phyloP scores from a whole-genome alignment of 139 green algal genomes.

The Micractinium sp. region DNA sequence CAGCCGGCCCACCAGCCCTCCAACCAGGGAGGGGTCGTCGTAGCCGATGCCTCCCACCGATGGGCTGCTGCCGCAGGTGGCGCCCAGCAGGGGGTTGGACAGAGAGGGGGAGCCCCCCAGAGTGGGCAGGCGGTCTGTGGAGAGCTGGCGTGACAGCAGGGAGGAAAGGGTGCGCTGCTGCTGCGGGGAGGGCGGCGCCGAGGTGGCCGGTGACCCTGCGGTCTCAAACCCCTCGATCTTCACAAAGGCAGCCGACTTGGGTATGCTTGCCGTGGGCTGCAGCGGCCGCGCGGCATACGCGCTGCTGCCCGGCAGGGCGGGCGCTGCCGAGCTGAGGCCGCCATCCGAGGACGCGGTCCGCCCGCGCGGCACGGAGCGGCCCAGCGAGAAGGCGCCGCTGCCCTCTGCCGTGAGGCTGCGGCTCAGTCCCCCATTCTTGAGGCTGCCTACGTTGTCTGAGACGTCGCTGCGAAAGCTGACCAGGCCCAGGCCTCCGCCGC shows the following conservation, averaged over 20 bases:
- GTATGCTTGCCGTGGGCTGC: constrained; percentile 12
- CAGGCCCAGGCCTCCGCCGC: not conserved
- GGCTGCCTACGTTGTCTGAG: constrained; percentile 1
- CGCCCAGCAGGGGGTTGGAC: not conserved
- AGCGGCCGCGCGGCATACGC: not conserved
- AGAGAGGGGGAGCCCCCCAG: not conserved
- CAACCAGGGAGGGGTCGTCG: not conserved
- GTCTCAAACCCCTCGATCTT: constrained; percentile 43
- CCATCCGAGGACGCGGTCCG: not conserved
- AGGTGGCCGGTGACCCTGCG: not conserved
- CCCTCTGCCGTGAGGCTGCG: constrained; percentile 7
- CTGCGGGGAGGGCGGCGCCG: constrained; percentile 14
- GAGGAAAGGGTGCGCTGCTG: not conserved
- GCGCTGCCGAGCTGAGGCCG: not conserved
- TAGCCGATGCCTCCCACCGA: not conserved
- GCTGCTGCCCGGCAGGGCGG: not conserved
- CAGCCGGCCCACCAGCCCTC: constrained; percentile 24
- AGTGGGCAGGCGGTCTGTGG: constrained; percentile 21
- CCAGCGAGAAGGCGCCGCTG: not conserved
- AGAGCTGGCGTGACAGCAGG: constrained; percentile 32
- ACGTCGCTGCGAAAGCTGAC: constrained; percentile 9
- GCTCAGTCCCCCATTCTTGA: not conserved
- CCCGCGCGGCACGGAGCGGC: not conserved
- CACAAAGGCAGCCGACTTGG: constrained; percentile 42
- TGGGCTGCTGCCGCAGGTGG: not conserved